Base-by-base conservation (phyloP, 805 yeast species). In the Wickerhamomyces queroliae region DNA sequence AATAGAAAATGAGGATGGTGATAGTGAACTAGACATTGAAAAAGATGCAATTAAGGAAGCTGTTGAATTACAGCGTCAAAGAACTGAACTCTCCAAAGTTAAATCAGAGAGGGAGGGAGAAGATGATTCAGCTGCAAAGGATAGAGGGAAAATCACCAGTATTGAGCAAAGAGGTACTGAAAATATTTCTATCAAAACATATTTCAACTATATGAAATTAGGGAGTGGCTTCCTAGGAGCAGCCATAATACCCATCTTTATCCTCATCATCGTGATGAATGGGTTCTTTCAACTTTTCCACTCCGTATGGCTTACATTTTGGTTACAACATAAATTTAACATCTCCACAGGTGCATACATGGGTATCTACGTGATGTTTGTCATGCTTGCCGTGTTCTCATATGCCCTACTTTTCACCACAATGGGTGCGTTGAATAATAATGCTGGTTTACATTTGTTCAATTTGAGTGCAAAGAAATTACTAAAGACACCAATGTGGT, bases 401-500 rank as follows among this genome's bases (percentile, higher is more conserved):
- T 64, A 71, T 36, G 52, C 80, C 44, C 78, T 73, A 23, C 64
- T 70, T 40, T 58, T 72, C 40, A 78, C 89, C 3, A 68, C 85
- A 5, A 46, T 79, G 50, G 78, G 72, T 4, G 66, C 60, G 41
- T 50, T 77, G 41, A 69, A 77, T 37, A 78, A 74, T 52, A 62
- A 55, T 37, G 79, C 89, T 5, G 73, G 84, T 13, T 67, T 65
- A 35, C 57, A 48, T 20, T 64, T 86, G 53, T 85, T 83, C 54
- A 66, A 80, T 27, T 40, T 52, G 39, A 84, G 90, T 7, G 67
- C 79, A 17, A 55, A 68, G 25, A 69, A 66, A 24, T 63, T 87
- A 17, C 64, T 87, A 46, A 77, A 76, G 41, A 78, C 90, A 2
- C 95, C 95, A 36, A 84, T 86, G 90, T 64, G 80, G 11, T 88